These are phyloP conservation scores for Chrysochromulina tobinii DNA, from an alignment of 78 protist species.

Conservation along the genomic window DNA sequence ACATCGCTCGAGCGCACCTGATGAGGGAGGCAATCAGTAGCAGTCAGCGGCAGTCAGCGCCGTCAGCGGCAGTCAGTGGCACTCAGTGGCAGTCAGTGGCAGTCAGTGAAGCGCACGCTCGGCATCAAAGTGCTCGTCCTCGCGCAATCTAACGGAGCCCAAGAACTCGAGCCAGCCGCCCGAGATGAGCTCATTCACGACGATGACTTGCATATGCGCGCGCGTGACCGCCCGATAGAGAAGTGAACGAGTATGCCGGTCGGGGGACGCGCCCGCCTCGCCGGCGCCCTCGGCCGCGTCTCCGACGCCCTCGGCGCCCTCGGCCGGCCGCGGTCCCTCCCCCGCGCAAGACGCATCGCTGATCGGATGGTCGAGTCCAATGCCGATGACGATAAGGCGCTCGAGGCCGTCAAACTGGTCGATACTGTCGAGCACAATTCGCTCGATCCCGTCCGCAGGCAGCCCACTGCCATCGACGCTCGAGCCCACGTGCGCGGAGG, in stretches of 20 bases:
- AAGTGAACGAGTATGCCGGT: not conserved
- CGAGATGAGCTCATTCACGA: not conserved
- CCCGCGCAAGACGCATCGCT: too few relatives aligned
- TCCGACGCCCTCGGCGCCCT: not conserved
- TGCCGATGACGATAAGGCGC: not conserved
- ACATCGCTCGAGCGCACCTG: too few relatives aligned
- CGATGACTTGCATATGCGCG: not conserved
- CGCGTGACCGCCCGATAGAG: slow-evolving; percentile 20
- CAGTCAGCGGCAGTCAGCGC: too few relatives aligned
- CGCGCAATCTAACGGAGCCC: not conserved
- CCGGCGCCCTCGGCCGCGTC: not conserved
- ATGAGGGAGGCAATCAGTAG: too few relatives aligned
- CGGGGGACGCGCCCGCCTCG: not conserved
- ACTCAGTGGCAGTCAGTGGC: too few relatives aligned
- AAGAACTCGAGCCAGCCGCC: slow-evolving; percentile 32
- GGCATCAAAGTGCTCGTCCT: not conserved
- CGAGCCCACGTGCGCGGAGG: too few relatives aligned
- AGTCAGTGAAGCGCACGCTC: too few relatives aligned
- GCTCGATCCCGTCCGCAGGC: too few relatives aligned
- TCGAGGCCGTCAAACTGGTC: not conserved
- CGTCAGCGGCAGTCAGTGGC: too few relatives aligned
- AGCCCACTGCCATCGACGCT: too few relatives aligned
- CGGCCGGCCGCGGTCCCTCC: too few relatives aligned
- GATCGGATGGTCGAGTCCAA: not conserved
- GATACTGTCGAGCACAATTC: not conserved